A percentile compares a stretch with the other conserved stretches of the same genome.
These are phyloP conservation scores for Trypanosoma congolense DNA, from an alignment of 208 protist genomes.

Conservation along the genomic window DNA sequence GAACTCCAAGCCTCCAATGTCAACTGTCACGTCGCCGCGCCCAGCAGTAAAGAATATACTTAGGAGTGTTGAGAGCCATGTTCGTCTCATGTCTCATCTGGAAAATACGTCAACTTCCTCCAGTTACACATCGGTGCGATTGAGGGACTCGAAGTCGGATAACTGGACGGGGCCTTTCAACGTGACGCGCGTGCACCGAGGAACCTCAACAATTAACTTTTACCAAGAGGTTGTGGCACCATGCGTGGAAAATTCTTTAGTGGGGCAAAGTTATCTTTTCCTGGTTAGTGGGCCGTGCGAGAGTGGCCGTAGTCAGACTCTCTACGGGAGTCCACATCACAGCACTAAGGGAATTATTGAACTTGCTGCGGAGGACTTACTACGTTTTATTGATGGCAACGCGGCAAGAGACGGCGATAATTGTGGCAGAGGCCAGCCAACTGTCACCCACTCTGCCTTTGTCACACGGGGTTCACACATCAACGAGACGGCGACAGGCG, in stretches of 20 bases:
- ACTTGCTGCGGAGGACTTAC: slow-evolving; percentile 64
- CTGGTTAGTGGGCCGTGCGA: slow-evolving; percentile 66
- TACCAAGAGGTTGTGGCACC: slow-evolving; percentile 79
- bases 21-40: slow-evolving; percentile 17
- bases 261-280: slow-evolving; percentile 83
- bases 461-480: slow-evolving; percentile 58
- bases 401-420: slow-evolving; percentile 4
- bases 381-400: slow-evolving; percentile 12
- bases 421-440: slow-evolving; percentile 21
- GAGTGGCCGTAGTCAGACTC: slow-evolving; percentile 80
- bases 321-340: slow-evolving; percentile 83
- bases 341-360: slow-evolving; percentile 76
- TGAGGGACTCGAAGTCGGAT: slow-evolving; percentile 28
- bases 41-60: slow-evolving; percentile 59
- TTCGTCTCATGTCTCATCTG: slow-evolving; percentile 72
- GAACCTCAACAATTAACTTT: slow-evolving; percentile 52
- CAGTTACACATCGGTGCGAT: slow-evolving; percentile 58
- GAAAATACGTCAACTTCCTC: slow-evolving; percentile 71
- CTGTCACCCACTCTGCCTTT: slow-evolving; percentile 80
- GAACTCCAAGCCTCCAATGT: slow-evolving; percentile 32
- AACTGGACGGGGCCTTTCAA: slow-evolving; percentile 58
- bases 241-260: slow-evolving; percentile 69
- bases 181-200: slow-evolving; percentile 77
- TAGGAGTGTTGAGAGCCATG: slow-evolving; percentile 77
- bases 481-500: slow-evolving; percentile 47